Conservation (phyloP, 1,284 basidiomycete species). For the Ustilago crameri region DNA sequence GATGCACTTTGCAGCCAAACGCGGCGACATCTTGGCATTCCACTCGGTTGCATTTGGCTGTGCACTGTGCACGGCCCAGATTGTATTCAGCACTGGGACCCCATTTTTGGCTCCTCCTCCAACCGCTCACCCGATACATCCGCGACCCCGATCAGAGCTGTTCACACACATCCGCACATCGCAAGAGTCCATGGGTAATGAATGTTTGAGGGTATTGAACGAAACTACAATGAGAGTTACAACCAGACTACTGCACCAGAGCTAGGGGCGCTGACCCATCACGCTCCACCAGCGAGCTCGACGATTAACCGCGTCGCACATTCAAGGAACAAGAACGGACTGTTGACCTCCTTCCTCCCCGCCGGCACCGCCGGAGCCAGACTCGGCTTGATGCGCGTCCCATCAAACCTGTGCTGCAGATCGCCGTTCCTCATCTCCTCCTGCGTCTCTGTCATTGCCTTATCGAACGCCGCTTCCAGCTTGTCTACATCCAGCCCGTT, state of each 20-base stretch:
- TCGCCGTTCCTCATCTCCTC: conserved; percentile 27
- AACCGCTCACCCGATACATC: not conserved
- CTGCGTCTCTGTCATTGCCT: conserved; percentile 34
- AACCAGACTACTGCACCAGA: too few relatives aligned
- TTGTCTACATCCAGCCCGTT: conserved; percentile 10
- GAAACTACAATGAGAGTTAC: too few relatives aligned
- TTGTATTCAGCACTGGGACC: not conserved
- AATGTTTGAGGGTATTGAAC: not conserved
- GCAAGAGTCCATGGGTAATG: not conserved
- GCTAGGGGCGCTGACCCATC: not conserved
- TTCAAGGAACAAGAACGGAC: conserved; percentile 95
- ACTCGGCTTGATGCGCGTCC: conserved; percentile 44
- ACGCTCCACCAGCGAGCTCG: conserved; percentile 53
- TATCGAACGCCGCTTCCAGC: conserved; percentile 43
- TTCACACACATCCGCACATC: not conserved
- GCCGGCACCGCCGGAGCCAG: conserved; percentile 64
- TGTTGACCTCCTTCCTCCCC: conserved; percentile 82
- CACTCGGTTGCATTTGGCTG: too few relatives aligned
- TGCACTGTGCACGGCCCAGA: not conserved
- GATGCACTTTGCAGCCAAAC: too few relatives aligned
- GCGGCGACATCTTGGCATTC: conserved; percentile 26
- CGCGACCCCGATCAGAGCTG: not conserved
- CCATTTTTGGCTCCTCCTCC: too few relatives aligned
- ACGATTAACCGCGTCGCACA: conserved; percentile 78
- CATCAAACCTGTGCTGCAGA: conserved; percentile 33